Conservation (phyloP, 176 grass and related monocot species). For the Leersia perrieri region DNA sequence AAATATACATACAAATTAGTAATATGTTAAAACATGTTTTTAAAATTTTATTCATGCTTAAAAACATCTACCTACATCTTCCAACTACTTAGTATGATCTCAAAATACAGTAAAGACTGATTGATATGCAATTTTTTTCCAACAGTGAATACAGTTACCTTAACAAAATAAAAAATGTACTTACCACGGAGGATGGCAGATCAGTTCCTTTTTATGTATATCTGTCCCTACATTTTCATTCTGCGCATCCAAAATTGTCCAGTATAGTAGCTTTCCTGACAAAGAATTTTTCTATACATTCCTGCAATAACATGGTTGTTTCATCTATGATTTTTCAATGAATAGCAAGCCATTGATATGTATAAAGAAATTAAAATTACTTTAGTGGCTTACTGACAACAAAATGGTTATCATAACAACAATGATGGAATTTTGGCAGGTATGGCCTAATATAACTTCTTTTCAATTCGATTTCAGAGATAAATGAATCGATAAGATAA, state of each 20-base stretch:
- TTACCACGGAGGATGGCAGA: background rate
- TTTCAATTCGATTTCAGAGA: constrained; percentile 14
- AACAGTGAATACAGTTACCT: background rate
- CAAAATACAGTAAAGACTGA: background rate
- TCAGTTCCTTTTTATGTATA: background rate
- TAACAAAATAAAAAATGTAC: background rate
- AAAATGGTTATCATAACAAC: constrained; percentile 6
- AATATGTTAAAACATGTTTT: background rate
- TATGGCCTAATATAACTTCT: background rate
- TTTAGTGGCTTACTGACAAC: background rate
- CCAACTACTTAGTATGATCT: background rate
- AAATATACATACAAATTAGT: background rate
- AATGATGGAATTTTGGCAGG: background rate
- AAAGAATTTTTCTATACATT: constrained; percentile 29
- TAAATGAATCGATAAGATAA: background rate
- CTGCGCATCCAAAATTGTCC: background rate
- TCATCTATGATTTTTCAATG: background rate
- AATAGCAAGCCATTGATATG: background rate
- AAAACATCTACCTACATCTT: background rate
- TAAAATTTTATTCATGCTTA: background rate
- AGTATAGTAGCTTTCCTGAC: background rate
- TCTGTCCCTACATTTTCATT: background rate
- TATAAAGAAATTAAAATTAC: background rate
- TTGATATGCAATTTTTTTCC: background rate
- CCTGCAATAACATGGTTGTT: constrained; percentile 30